A percentile compares a stretch with the other conserved stretches of the same genome.
phyloP scores from a whole-genome alignment of 2,329 filamentous ascomycete species.

The Microascus cirrosus region DNA sequence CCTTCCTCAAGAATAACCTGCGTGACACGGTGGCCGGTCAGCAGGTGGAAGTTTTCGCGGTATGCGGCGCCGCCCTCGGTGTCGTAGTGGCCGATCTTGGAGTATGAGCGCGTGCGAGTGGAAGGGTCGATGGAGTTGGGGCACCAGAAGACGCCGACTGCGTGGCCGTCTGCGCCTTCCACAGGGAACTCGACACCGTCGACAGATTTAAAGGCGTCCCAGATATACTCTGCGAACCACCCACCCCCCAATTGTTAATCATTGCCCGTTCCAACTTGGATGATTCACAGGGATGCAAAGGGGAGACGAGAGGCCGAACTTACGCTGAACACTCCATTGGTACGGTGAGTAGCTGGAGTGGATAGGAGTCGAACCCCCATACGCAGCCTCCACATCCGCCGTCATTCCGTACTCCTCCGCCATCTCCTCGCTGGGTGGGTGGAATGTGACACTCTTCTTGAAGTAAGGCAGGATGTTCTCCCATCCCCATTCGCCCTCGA shows the following conservation, averaged over 20 bases:
- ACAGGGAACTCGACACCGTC: slow-evolving; percentile 13
- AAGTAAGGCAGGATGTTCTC: slow-evolving; percentile 9
- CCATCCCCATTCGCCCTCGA: slow-evolving; percentile 4
- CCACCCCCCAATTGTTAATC: too few species aligned
- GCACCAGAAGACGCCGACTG: slow-evolving; percentile 18
- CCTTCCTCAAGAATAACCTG: slow-evolving; percentile 5
- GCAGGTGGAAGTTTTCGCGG: slow-evolving; percentile 7
- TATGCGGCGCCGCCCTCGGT: slow-evolving; percentile 7
- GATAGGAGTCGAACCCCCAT: slow-evolving; percentile 8
- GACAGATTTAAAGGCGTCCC: slow-evolving; percentile 10
- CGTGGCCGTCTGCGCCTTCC: slow-evolving; percentile 14
- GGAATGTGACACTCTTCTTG: slow-evolving; percentile 7
- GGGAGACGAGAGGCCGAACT: slow-evolving; percentile 2
- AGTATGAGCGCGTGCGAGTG: slow-evolving; percentile 15
- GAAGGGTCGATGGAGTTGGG: slow-evolving; percentile 17
- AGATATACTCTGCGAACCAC: background rate
- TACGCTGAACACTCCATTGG: slow-evolving; percentile 4
- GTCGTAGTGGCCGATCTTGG: slow-evolving; percentile 17
- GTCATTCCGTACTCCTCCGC: slow-evolving; percentile 13
- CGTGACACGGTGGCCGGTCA: slow-evolving; percentile 7
- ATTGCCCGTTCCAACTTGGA: too few species aligned
- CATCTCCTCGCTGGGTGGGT: slow-evolving; percentile 10
- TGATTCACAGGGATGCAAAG: background rate
- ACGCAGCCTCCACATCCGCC: slow-evolving; percentile 10
- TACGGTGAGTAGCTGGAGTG: slow-evolving; percentile 9